phyloP scores from a whole-genome alignment of 2,329 filamentous ascomycete genomes.

The Keithomyces neogunnii region DNA sequence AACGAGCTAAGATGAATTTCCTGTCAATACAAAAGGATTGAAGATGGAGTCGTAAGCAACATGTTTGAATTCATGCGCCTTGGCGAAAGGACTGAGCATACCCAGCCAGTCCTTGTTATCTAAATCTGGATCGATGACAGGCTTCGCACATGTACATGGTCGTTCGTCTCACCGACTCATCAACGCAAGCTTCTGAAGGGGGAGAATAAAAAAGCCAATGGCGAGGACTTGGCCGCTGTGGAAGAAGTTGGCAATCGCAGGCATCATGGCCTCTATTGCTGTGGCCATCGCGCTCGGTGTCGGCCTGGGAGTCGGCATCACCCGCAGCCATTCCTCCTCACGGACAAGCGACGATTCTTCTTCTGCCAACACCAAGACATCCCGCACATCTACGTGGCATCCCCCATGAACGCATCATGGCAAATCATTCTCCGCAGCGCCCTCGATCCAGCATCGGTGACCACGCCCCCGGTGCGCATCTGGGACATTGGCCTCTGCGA shows the following conservation, averaged over 20 bases:
- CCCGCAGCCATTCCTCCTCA: not conserved
- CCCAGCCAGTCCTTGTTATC: no score
- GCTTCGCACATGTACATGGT: no score
- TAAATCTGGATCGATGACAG: no score
- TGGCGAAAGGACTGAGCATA: no score
- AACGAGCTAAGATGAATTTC: not conserved
- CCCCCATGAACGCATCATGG: slow-evolving; percentile 39
- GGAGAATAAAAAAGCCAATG: no score
- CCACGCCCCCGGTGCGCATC: slow-evolving; percentile 40
- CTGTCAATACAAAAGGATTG: no score
- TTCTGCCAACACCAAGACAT: not conserved
- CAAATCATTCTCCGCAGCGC: slow-evolving; percentile 49
- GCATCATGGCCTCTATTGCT: slow-evolving; percentile 13
- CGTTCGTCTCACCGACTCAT: no score
- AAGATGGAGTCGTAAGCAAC: no score
- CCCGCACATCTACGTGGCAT: slow-evolving; percentile 13
- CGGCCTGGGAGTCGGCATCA: slow-evolving; percentile 27
- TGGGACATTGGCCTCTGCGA: slow-evolving; percentile 47
- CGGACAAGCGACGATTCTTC: no score
- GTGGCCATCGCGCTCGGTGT: slow-evolving; percentile 48
- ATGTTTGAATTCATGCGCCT: no score
- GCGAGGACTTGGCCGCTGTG: not conserved
- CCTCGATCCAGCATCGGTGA: slow-evolving; percentile 19
- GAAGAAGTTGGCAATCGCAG: not conserved
- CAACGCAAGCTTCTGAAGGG: no score